A percentile compares a stretch with the other conserved stretches of the same genome.
Evolutionary conservation across 2,329 filamentous ascomycete genomes (phyloP).

Genomic region (Fusarium phyllophilum): DNA sequence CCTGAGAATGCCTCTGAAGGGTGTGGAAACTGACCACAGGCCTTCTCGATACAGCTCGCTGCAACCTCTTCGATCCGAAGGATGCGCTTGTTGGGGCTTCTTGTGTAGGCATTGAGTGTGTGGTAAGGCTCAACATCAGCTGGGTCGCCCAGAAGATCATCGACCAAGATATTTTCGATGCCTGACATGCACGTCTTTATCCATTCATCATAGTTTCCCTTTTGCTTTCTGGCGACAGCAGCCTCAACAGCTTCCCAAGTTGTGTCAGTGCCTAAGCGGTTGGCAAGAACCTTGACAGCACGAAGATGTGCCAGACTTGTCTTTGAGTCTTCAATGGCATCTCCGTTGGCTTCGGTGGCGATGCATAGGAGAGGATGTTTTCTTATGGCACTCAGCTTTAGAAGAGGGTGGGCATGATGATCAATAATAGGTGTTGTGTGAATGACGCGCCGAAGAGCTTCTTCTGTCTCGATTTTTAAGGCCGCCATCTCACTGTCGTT

Average conservation of each 20-base stretch:
- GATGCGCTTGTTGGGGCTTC: conserved; percentile 74
- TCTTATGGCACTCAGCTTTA: conserved; percentile 60
- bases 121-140: conserved; percentile 67
- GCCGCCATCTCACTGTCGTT: conserved; percentile 23
- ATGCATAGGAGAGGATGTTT: conserved; percentile 67
- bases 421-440: conserved; percentile 73
- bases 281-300: conserved; percentile 73
- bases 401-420: conserved; percentile 76
- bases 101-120: conserved; percentile 74
- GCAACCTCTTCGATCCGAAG: conserved; percentile 81
- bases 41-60: conserved; percentile 65
- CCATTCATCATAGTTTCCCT: conserved; percentile 64
- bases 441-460: conserved; percentile 53
- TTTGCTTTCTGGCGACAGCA: conserved; percentile 54
- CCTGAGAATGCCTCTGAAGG: conserved; percentile 44
- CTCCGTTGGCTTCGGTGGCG: conserved; percentile 76
- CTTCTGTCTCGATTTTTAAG: conserved; percentile 26
- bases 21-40: conserved; percentile 48
- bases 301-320: conserved; percentile 76
- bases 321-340: conserved; percentile 70
- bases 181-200: conserved; percentile 73
- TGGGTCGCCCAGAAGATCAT: conserved; percentile 73
- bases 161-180: conserved; percentile 79
- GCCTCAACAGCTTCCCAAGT: conserved; percentile 67
- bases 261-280: conserved; percentile 70